These are phyloP conservation scores for Singerocomus inundabilis DNA, from an alignment of 1,284 basidiomycete genomes.

Conservation along the genomic window DNA sequence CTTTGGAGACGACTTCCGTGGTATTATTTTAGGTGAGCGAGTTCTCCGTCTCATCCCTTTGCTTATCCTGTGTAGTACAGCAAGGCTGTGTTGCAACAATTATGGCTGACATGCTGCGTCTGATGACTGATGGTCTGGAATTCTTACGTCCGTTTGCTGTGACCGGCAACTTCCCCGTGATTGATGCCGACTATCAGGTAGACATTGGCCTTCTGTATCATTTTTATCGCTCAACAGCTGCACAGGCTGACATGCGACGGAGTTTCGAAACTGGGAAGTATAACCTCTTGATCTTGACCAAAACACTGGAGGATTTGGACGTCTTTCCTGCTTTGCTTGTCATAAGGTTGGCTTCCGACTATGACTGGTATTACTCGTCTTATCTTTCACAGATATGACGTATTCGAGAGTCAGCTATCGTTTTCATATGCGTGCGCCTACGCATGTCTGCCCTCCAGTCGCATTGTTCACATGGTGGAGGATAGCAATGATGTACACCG, in stretches of 20 bases:
- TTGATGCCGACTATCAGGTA: constrained; percentile 33
- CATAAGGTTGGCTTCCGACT: constrained; percentile 47
- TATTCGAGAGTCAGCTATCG: constrained; percentile 59
- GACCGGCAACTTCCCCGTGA: constrained; percentile 24
- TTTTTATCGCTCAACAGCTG: constrained; percentile 10
- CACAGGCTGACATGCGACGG: constrained; percentile 35
- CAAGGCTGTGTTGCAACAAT: constrained; percentile 43
- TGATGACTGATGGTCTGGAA: constrained; percentile 40
- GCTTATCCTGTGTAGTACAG: constrained; percentile 39
- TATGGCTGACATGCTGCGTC: constrained; percentile 47
- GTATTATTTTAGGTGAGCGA: constrained; percentile 59
- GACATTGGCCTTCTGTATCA: constrained; percentile 7
- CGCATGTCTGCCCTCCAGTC: constrained; percentile 44
- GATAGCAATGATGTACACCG: constrained; percentile 54
- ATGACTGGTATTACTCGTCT: constrained; percentile 7
- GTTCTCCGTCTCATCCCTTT: constrained; percentile 10
- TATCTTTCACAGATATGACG: constrained; percentile 49
- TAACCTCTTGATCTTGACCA: constrained; percentile 63
- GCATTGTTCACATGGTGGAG: constrained; percentile 64
- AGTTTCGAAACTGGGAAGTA: constrained; percentile 51
- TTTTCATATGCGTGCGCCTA: constrained; percentile 51
- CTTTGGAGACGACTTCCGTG: constrained; percentile 56
- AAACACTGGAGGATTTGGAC: constrained; percentile 56
- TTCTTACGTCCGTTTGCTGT: constrained; percentile 43
- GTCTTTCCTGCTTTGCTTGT: constrained; percentile 53